These are phyloP conservation scores for Solanum paucissectum DNA, from an alignment of 257 asterid genomes.

Conservation along the genomic window DNA sequence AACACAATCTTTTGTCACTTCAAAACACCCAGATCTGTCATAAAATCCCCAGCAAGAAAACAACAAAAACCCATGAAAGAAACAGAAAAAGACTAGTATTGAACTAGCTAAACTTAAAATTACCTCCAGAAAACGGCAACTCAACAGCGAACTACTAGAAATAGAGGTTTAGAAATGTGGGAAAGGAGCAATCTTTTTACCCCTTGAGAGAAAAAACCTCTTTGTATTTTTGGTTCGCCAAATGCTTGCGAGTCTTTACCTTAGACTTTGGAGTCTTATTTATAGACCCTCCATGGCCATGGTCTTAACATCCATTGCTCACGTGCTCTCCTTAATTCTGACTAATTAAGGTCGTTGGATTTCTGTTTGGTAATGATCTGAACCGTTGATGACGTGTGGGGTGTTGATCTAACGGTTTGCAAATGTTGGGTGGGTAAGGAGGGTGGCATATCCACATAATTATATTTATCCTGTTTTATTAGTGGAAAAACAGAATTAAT, in stretches of 20 bases:
- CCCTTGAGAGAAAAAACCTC: not conserved
- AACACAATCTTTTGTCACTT: not conserved
- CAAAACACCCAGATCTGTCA: not conserved
- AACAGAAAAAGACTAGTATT: not conserved
- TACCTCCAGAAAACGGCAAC: not conserved
- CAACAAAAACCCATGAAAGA: not conserved
- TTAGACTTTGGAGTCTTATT: not conserved
- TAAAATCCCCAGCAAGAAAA: not conserved
- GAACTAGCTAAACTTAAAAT: not conserved
- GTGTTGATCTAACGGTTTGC: not conserved
- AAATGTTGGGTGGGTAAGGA: not conserved
- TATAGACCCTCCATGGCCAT: constrained; percentile 4
- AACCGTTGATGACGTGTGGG: not conserved
- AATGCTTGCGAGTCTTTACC: constrained; percentile 12
- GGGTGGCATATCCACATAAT: not conserved
- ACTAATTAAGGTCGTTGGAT: not conserved
- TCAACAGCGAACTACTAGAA: not conserved
- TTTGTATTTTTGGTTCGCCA: constrained; percentile 1
- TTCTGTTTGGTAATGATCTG: not conserved
- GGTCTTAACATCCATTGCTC: not conserved
- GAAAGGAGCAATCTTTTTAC: not conserved
- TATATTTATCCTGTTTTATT: not conserved
- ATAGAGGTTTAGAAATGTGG: not conserved
- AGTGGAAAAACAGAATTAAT: not conserved
- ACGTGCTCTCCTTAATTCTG: not conserved